These are phyloP conservation scores for Nicotiana paniculata DNA, from an alignment of 257 asterid genomes.

Conservation along the genomic window DNA sequence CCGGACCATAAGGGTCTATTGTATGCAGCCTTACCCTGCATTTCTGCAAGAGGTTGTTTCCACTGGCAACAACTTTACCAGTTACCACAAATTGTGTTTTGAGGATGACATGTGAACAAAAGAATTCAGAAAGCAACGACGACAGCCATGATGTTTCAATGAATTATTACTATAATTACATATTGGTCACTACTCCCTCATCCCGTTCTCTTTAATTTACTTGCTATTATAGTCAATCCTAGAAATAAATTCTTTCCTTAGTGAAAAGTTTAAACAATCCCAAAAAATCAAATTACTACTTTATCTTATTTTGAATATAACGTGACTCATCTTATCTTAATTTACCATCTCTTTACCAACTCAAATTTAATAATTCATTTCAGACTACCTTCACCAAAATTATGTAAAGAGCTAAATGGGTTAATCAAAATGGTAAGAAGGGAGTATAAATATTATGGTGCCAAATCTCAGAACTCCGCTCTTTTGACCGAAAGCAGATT, in stretches of 20 bases:
- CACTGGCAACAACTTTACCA: too few relatives aligned
- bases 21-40: too few relatives aligned
- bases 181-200: not conserved
- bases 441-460: not conserved
- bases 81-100: not conserved
- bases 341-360: not conserved
- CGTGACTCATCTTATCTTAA: not conserved
- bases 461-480: not conserved
- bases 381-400: not conserved
- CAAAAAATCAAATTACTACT: not conserved
- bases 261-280: not conserved
- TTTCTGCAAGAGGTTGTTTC: too few relatives aligned
- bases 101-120: not conserved
- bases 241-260: not conserved
- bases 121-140: not conserved
- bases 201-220: not conserved
- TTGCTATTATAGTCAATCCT: not conserved
- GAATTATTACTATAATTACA: not conserved
- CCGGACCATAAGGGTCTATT: too few relatives aligned
- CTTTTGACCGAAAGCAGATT: not conserved
- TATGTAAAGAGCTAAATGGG: not conserved
- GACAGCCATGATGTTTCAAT: not conserved
- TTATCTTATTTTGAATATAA: not conserved
- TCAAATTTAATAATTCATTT: not conserved
- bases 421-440: not conserved